Base-by-base conservation (phyloP, 441 rosid genomes). In the Biscutella laevigata region DNA sequence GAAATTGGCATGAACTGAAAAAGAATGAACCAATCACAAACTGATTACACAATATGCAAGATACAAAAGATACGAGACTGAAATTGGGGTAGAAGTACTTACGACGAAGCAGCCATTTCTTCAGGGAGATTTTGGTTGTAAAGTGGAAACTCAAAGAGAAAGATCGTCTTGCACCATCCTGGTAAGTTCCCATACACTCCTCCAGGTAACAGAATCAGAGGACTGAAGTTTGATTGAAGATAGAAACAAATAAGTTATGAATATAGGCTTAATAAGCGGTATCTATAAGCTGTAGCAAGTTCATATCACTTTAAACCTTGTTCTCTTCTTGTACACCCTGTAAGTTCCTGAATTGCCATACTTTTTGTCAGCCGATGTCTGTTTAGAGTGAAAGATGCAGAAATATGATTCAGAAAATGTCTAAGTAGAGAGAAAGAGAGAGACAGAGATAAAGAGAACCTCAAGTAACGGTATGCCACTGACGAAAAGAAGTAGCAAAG, bases 391-490 rank as follows among this genome's bases (percentile, higher is more conserved):
- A 17, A 17, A 17, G n/a, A n/a, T n/a, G 20, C 20, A 17, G 20
- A 17, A 15, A 61, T 24, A 42, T 68, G 49, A 48, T 60, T 50
- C 29, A 17, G 3, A 17, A 17, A 1, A 27, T 46, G 24, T 22
- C 34, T 45, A 14, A 14, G 13, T 35, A 8, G 22, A 39, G 46
- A 21, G 22, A 11, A 36, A 17, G 1, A 34, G 22, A 16, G 59
- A 17, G 32, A 19, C 2, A 47, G 44, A 16, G 37, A 47, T 38
- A 37, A 34, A 17, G 20, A 43, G 67, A 56, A 91, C 96, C 98
- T 91, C 98, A 34, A 91, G 96, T 71, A 91, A 53, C 43, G 98
- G 95, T 63, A 91, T 67, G 74, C 98, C 96, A 41, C 96, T 91
- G 53, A 85, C 57, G 27, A 87, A 87, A 40, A 91, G 83, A 71